Conservation (phyloP, 2,329 filamentous ascomycete genomes). For the Grosmannia huntii region DNA sequence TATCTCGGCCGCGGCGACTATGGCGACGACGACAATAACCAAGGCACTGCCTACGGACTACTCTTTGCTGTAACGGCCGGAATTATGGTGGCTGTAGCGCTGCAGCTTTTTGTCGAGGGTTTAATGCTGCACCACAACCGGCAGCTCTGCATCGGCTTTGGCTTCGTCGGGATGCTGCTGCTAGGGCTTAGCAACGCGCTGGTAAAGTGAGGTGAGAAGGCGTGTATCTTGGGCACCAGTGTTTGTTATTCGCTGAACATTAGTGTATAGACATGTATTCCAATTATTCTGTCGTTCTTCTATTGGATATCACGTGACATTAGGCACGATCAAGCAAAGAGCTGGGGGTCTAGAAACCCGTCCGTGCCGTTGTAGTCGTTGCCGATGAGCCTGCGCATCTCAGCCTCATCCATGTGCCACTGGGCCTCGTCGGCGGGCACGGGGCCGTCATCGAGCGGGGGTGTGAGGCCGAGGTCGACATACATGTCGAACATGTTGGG, state of each 20-base stretch:
- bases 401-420: constrained; percentile 15
- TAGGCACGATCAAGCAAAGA: constrained; percentile 5
- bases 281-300: no score
- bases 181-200: constrained; percentile 76
- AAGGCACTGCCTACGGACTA: constrained; percentile 55
- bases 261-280: no score
- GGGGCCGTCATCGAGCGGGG: not conserved
- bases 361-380: constrained; percentile 1
- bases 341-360: constrained; percentile 6
- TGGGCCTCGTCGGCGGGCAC: constrained; percentile 4
- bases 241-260: no score
- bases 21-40: constrained; percentile 36
- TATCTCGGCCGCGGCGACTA: constrained; percentile 37
- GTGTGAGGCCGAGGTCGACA: constrained; percentile 1
- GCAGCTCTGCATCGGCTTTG: constrained; percentile 65
- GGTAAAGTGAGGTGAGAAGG: constrained; percentile 44
- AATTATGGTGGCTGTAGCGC: constrained; percentile 87
- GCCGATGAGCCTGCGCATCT: constrained; percentile 16
- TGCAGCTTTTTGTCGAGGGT: constrained; percentile 81
- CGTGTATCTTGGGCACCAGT: no score
- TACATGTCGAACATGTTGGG: constrained; percentile 4
- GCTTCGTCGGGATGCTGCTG: constrained; percentile 76
- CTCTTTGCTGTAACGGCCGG: constrained; percentile 86
- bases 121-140: constrained; percentile 70
- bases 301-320: not conserved